These are phyloP conservation scores for Bipolaris sorokiniana DNA, from an alignment of 2,329 filamentous ascomycete species.

Conservation along the genomic window DNA sequence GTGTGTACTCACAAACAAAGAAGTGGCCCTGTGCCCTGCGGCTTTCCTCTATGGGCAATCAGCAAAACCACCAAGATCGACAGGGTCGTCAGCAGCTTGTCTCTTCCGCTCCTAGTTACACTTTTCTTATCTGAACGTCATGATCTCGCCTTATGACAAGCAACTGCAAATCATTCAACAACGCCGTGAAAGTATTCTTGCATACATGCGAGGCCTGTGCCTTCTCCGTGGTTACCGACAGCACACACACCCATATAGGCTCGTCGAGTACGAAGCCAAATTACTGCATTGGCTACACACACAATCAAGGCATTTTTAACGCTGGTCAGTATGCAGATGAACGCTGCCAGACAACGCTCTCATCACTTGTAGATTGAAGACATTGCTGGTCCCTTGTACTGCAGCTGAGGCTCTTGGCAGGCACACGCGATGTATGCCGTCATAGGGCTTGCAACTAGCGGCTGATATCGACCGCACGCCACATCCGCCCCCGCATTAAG, in stretches of 20 bases:
- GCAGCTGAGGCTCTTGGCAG: slow-evolving; percentile 13
- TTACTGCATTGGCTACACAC: not conserved
- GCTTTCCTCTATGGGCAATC: too few species aligned
- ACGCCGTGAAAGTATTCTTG: not conserved
- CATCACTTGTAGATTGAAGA: not conserved
- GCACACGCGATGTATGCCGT: slow-evolving; percentile 18
- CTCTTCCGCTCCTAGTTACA: too few species aligned
- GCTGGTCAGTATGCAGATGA: not conserved
- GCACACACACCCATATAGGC: not conserved
- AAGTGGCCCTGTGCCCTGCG: too few species aligned
- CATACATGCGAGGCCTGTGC: not conserved
- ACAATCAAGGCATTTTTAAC: not conserved
- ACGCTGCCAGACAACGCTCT: not conserved
- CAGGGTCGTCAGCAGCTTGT: not conserved
- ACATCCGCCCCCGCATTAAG: slow-evolving; percentile 1
- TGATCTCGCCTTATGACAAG: not conserved
- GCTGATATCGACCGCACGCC: not conserved
- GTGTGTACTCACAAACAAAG: too few species aligned
- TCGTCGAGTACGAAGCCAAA: not conserved
- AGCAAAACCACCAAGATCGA: not conserved
- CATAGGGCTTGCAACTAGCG: slow-evolving; percentile 3
- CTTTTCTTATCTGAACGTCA: not conserved
- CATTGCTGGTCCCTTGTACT: not conserved
- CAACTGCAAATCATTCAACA: not conserved
- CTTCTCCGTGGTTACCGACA: not conserved